These are phyloP conservation scores for Pezicula carpinea DNA, from an alignment of 2,329 filamentous ascomycete genomes.

Conservation along the genomic window DNA sequence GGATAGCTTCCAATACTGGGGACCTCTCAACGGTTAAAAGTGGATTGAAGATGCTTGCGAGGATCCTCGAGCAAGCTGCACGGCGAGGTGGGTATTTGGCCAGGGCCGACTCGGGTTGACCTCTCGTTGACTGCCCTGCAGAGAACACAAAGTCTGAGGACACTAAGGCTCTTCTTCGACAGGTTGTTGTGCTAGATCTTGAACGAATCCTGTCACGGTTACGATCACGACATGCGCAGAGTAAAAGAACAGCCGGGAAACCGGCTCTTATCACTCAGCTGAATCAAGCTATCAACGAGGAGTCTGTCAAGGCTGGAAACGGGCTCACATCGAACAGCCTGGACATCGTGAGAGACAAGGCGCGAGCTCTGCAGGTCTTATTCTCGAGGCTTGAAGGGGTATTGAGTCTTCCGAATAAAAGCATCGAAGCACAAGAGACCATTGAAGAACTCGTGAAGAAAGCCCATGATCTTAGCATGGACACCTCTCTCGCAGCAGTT, in stretches of 20 bases:
- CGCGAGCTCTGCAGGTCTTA: slow-evolving; percentile 6
- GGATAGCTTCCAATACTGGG: slow-evolving; percentile 19
- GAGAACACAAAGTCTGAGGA: slow-evolving; percentile 15
- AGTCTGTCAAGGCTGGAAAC: slow-evolving; percentile 5
- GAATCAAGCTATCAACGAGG: slow-evolving; percentile 7
- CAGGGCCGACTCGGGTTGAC: not conserved
- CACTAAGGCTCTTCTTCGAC: slow-evolving; percentile 12
- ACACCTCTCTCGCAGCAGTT: slow-evolving; percentile 2
- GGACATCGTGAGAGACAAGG: not conserved
- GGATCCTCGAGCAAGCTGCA: slow-evolving; percentile 15
- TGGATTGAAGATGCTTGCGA: slow-evolving; percentile 13
- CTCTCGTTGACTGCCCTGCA: too few relatives aligned
- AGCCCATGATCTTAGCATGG: slow-evolving; percentile 1
- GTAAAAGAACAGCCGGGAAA: slow-evolving; percentile 12
- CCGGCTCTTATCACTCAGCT: slow-evolving; percentile 10
- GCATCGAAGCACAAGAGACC: not conserved
- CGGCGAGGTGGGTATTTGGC: slow-evolving; percentile 10
- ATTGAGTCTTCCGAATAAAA: not conserved
- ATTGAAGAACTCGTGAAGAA: slow-evolving; percentile 7
- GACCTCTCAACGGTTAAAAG: slow-evolving; percentile 10
- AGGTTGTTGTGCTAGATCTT: slow-evolving; percentile 19
- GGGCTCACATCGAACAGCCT: not conserved
- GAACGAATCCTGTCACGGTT: slow-evolving; percentile 19
- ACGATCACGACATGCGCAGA: slow-evolving; percentile 16
- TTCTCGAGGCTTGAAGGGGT: slow-evolving; percentile 13